These are phyloP conservation scores for Fusarium sp. DNA, from an alignment of 2,329 filamentous ascomycete species.

Conservation along the genomic window DNA sequence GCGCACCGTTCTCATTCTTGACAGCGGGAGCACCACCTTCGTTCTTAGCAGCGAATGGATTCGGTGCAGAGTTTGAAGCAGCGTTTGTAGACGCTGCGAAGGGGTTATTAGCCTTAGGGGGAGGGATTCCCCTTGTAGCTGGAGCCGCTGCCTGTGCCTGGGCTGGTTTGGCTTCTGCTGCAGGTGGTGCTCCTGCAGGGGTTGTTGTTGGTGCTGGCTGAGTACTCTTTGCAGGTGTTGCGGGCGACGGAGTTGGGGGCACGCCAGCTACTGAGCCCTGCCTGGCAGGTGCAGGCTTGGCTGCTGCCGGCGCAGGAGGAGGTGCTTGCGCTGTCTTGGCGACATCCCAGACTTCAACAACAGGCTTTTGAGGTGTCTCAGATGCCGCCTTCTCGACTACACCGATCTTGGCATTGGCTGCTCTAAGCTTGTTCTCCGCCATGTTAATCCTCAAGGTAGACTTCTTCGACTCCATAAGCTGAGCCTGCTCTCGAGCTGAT, in stretches of 20 bases:
- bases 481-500: slow-evolving; percentile 70
- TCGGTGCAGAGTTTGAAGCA: slow-evolving; percentile 32
- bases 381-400: slow-evolving; percentile 83
- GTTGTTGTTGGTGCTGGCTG: slow-evolving; percentile 28
- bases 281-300: slow-evolving; percentile 41
- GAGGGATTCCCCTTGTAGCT: slow-evolving; percentile 38
- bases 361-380: slow-evolving; percentile 86
- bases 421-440: slow-evolving; percentile 75
- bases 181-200: slow-evolving; percentile 30
- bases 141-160: slow-evolving; percentile 33
- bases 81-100: slow-evolving; percentile 46
- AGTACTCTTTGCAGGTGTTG: slow-evolving; percentile 33
- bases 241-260: slow-evolving; percentile 41
- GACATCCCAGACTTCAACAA: slow-evolving; percentile 87
- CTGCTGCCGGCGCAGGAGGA: slow-evolving; percentile 41
- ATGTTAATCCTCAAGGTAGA: slow-evolving; percentile 81
- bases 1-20: slow-evolving; percentile 35
- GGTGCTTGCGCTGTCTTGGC: slow-evolving; percentile 67
- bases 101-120: slow-evolving; percentile 47
- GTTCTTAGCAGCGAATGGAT: slow-evolving; percentile 47
- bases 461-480: slow-evolving; percentile 80
- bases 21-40: slow-evolving; percentile 29
- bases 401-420: slow-evolving; percentile 76
- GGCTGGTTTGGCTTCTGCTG: slow-evolving; percentile 30
- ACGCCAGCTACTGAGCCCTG: slow-evolving; percentile 40